A percentile compares a stretch with the other conserved stretches of the same genome.
These are phyloP conservation scores for Fusarium lateritium DNA, from an alignment of 2,329 filamentous ascomycete genomes.

Conservation along the genomic window DNA sequence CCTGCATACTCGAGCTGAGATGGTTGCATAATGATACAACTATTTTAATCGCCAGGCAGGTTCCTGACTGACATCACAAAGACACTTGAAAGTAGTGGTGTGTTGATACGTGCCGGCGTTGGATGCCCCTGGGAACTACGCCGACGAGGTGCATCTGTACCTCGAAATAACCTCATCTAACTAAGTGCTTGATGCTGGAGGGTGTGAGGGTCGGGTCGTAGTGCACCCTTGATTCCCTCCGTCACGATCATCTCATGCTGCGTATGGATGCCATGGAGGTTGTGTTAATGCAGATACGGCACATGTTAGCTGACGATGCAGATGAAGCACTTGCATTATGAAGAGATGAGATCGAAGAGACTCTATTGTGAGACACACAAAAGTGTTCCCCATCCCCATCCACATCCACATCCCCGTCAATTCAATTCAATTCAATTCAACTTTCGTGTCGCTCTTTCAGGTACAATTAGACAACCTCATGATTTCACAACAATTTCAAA, in stretches of 20 bases:
- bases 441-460: not conserved
- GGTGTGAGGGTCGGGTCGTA: constrained; percentile 1
- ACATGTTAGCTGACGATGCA: not conserved
- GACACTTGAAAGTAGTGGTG: not conserved
- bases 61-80: not conserved
- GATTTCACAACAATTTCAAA: not conserved
- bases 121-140: constrained; percentile 25
- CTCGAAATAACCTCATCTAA: constrained; percentile 11
- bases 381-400: too few species aligned
- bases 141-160: constrained; percentile 9
- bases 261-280: constrained; percentile 5
- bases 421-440: not conserved
- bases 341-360: too few species aligned
- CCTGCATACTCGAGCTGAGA: constrained; percentile 24
- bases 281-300: constrained; percentile 2
- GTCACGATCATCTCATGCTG: constrained; percentile 12
- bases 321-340: too few species aligned
- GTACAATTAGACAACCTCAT: not conserved
- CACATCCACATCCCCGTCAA: not conserved
- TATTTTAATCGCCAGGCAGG: constrained; percentile 18
- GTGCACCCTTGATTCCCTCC: not conserved
- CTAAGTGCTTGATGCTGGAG: not conserved
- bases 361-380: too few species aligned
- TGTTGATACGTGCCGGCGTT: constrained; percentile 9
- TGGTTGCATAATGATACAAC: constrained; percentile 24